Conservation (phyloP, 2,329 filamentous ascomycete genomes). For the Amauroascus verrucosus region DNA sequence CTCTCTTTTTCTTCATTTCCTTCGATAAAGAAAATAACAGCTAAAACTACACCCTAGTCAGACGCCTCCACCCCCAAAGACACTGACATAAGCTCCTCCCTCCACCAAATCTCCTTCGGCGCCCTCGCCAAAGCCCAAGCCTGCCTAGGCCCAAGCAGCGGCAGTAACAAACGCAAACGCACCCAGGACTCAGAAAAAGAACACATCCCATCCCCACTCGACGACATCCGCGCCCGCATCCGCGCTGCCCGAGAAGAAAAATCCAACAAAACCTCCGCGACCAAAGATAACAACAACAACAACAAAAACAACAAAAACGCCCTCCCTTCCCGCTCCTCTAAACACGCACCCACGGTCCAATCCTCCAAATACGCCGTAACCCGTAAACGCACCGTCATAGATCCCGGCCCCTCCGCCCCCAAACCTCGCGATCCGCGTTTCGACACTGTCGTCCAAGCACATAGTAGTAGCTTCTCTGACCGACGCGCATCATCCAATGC, state of each 20-base stretch:
- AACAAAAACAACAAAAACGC: slow-evolving; percentile 22
- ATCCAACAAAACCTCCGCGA: slow-evolving; percentile 5
- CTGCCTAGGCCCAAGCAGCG: slow-evolving; percentile 40
- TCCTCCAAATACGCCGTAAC: slow-evolving; percentile 76
- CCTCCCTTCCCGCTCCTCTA: slow-evolving; percentile 42
- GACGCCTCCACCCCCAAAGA: slow-evolving; percentile 18
- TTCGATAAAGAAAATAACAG: background rate
- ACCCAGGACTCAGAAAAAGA: background rate
- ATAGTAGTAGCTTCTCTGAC: slow-evolving; percentile 25
- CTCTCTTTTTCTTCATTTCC: background rate
- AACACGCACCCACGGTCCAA: slow-evolving; percentile 79
- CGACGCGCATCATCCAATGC: slow-evolving; percentile 40
- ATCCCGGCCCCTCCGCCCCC: slow-evolving; percentile 33
- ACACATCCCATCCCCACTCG: slow-evolving; percentile 19
- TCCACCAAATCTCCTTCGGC: slow-evolving; percentile 68
- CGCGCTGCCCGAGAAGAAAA: slow-evolving; percentile 37
- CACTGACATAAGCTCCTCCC: slow-evolving; percentile 30
- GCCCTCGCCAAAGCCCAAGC: slow-evolving; percentile 81
- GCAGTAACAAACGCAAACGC: slow-evolving; percentile 27
- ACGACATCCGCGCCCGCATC: slow-evolving; percentile 33
- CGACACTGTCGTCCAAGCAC: slow-evolving; percentile 48
- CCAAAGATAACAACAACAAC: slow-evolving; percentile 23
- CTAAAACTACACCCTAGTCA: background rate
- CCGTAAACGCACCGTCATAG: slow-evolving; percentile 64
- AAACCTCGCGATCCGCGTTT: slow-evolving; percentile 83